Base-by-base conservation (phyloP, 768 basidiomycete genomes). In the Calocybe cyanea region DNA sequence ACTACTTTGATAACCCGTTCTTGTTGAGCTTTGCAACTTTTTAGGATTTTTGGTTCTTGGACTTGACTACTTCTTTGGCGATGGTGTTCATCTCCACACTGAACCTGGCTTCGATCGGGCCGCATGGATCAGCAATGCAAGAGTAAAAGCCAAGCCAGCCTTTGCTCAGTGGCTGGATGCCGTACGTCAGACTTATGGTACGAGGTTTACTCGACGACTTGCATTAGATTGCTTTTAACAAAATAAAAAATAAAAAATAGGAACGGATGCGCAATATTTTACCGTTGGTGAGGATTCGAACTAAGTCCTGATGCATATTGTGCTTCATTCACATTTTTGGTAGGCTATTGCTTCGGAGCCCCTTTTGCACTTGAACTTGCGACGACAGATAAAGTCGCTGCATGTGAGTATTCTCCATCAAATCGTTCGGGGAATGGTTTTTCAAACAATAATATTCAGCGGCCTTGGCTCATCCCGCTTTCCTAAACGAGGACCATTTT, bases 51-150 rank as follows among this genome's bases (percentile, higher is more conserved):
- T 68, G 36, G 80, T 84, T 3, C 58, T 83, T 4, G 80, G 79
- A 2, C 60, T 76, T 33, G 83, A 85, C 49, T 84, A 81, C 59
- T 83, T 85, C 61, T 70, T 81, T 40, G 80, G 82, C 6, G 78
- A 83, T 43, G 66, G 74, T 9, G 53, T 83, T 1, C 54, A 72
- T n/a, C 43, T 54, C 1, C 69, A 75, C 49, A 57, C 62, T 17
- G 65, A 72, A 30, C 61, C 66, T 9, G 59, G 52, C 20, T 72
- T 69, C 38, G 64, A 73, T 45, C 63, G 66, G 24, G 31, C 47
- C 1, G 64, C 63, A 0, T 85, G 81, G 80, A 59, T 71, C 15
- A 51, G 46, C 1, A 68, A 65, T 37, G 54, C 56, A 9, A 58
- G 59, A 23, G 52, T 61, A 19, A 61, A 64, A 10, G 74, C 81